Evolutionary conservation across 352 stramenopile species (phyloP).

Genomic region (Pythium periplocum): DNA sequence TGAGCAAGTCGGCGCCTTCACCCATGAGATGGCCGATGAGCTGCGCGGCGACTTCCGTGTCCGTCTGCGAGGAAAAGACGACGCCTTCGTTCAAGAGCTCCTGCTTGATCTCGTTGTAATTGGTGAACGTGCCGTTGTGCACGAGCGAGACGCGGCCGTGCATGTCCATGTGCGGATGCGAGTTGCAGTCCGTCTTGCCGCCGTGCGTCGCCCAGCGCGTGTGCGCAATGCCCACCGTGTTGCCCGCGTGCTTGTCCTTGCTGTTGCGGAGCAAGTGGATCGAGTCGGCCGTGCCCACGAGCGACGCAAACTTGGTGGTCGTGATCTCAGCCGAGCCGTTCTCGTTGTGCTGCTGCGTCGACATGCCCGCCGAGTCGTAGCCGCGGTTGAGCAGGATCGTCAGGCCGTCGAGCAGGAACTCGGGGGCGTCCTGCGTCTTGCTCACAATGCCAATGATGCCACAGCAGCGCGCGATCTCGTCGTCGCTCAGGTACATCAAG

Average conservation of each 20-base stretch:
- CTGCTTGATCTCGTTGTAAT: conserved; percentile 92
- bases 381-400: conserved; percentile 93
- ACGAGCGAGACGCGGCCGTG: conserved; percentile 93
- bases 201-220: conserved; percentile 99
- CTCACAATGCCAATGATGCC: conserved; percentile 78
- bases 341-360: conserved; percentile 75
- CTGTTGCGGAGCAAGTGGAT: conserved; percentile 88
- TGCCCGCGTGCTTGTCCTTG: conserved; percentile 64
- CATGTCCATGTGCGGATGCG: conserved; percentile 95
- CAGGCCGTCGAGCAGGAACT: conserved; percentile 84
- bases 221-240: conserved; percentile 96
- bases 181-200: conserved; percentile 97
- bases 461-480: conserved; percentile 41
- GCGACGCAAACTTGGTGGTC: conserved; percentile 95
- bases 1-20: conserved; percentile 73
- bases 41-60: conserved; percentile 98
- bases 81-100: conserved; percentile 85
- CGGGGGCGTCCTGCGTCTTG: conserved; percentile 57
- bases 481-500: conserved; percentile 7
- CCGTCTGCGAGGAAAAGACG: conserved; percentile 94
- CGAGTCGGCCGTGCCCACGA: conserved; percentile 88
- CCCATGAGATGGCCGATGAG: conserved; percentile 93
- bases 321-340: conserved; percentile 42
- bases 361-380: conserved; percentile 98
- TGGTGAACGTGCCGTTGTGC: conserved; percentile 99